A percentile compares a stretch with the other conserved stretches of the same genome.
phyloP scores from a whole-genome alignment of 257 asterid species.

The Misopates orontium region DNA sequence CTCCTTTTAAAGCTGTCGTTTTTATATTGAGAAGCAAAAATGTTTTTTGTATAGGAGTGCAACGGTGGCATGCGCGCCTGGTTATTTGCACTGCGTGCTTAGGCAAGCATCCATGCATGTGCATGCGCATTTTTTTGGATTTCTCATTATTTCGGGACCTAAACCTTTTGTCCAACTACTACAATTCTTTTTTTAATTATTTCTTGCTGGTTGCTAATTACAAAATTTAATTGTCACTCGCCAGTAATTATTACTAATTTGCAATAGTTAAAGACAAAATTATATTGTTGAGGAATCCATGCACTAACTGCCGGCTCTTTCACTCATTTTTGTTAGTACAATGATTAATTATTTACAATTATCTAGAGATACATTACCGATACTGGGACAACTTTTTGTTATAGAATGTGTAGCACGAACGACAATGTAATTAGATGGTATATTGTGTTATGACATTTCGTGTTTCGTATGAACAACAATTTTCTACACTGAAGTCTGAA shows the following conservation, averaged over 20 bases:
- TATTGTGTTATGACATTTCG: too few relatives aligned
- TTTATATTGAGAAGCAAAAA: not conserved
- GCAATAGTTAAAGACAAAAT: not conserved
- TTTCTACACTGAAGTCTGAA: too few relatives aligned
- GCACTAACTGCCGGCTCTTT: not conserved
- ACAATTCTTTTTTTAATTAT: not conserved
- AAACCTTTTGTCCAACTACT: constrained; percentile 25
- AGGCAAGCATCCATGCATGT: constrained; percentile 38
- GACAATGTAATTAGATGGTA: too few relatives aligned
- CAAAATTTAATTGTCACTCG: too few relatives aligned
- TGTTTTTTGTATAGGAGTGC: constrained; percentile 10
- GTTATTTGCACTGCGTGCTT: constrained; percentile 45
- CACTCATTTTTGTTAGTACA: not conserved
- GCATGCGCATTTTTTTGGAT: constrained; percentile 37
- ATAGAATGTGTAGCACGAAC: too few relatives aligned
- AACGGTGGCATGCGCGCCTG: constrained; percentile 51
- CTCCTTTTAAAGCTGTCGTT: constrained; percentile 30
- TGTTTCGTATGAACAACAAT: too few relatives aligned
- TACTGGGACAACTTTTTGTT: too few relatives aligned
- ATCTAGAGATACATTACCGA: too few relatives aligned
- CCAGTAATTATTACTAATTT: not conserved
- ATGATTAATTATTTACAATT: too few relatives aligned
- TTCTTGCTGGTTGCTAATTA: not conserved
- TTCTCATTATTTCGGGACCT: constrained; percentile 27
- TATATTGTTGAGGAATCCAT: not conserved